A percentile compares a stretch with the other conserved stretches of the same genome.
Conservation (phyloP, 1,284 basidiomycete species). For the Boletus hoseneyae region DNA sequence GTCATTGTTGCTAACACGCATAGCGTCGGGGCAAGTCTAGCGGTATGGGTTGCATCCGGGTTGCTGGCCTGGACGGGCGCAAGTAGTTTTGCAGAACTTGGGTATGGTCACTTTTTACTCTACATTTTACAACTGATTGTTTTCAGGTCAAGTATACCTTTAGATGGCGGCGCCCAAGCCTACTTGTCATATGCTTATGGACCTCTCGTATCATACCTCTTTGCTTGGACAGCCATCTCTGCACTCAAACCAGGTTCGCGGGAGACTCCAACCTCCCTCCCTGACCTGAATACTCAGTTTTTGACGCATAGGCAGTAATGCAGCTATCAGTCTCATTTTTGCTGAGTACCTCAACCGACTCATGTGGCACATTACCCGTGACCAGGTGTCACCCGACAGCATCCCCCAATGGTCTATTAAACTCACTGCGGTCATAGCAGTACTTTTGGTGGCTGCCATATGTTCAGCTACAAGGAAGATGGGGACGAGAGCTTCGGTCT, state of each 20-base stretch:
- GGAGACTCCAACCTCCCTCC: background rate
- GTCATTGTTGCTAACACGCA: constrained; percentile 86
- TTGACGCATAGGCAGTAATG: constrained; percentile 51
- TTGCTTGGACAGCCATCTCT: constrained; percentile 88
- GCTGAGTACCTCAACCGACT: constrained; percentile 86
- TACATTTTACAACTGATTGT: background rate
- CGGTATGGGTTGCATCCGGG: constrained; percentile 79
- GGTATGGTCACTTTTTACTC: constrained; percentile 43
- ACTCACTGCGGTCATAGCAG: constrained; percentile 74
- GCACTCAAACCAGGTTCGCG: constrained; percentile 75
- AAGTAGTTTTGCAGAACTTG: constrained; percentile 86
- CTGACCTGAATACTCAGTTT: constrained; percentile 2
- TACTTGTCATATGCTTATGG: constrained; percentile 90
- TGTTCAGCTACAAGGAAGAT: constrained; percentile 79
- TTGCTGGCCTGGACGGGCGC: constrained; percentile 91
- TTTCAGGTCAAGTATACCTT: constrained; percentile 53
- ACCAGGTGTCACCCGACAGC: constrained; percentile 66
- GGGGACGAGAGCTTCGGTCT: constrained; percentile 79
- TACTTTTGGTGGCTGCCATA: constrained; percentile 69
- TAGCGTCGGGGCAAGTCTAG: constrained; percentile 79
- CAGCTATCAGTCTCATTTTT: constrained; percentile 70
- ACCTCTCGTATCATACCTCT: constrained; percentile 81
- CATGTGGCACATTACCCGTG: constrained; percentile 62
- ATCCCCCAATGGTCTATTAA: constrained; percentile 95
- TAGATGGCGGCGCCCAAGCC: constrained; percentile 89